phyloP scores from a whole-genome alignment of 2,329 filamentous ascomycete species.

The Calonectria leucothoes region DNA sequence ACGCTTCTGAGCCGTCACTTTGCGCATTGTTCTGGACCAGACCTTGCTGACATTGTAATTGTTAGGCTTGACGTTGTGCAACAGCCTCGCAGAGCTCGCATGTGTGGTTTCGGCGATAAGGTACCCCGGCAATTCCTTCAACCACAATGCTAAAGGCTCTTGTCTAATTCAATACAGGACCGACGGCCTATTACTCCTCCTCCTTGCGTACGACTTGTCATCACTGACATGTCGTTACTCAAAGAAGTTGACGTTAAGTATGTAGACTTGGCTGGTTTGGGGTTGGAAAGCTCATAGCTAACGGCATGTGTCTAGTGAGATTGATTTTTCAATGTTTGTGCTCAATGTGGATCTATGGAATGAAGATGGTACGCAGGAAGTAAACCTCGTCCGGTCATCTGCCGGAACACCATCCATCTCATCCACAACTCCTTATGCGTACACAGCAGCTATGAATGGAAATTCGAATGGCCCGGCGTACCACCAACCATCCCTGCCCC shows the following conservation, averaged over 20 bases:
- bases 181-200: conserved; percentile 95
- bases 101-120: conserved; percentile 99
- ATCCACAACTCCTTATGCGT: conserved; percentile 83
- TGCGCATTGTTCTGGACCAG: not conserved
- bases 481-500: conserved; percentile 50
- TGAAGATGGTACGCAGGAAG: conserved; percentile 72
- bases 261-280: conserved; percentile 45
- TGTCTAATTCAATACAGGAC: conserved; percentile 67
- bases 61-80: conserved; percentile 82
- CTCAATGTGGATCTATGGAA: conserved; percentile 77
- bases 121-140: conserved; percentile 57
- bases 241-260: conserved; percentile 89
- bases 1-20: conserved; percentile 21
- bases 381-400: conserved; percentile 73
- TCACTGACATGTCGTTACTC: conserved; percentile 79
- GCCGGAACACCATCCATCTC: conserved; percentile 82
- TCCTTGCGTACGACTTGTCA: conserved; percentile 86
- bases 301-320: conserved; percentile 42
- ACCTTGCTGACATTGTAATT: conserved; percentile 28
- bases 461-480: conserved; percentile 42
- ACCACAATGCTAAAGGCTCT: not conserved
- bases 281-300: not conserved
- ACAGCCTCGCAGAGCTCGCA: conserved; percentile 91
- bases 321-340: conserved; percentile 59
- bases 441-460: conserved; percentile 60